phyloP scores from a whole-genome alignment of 2,329 filamentous ascomycete species.

The Xylaria sp. region DNA sequence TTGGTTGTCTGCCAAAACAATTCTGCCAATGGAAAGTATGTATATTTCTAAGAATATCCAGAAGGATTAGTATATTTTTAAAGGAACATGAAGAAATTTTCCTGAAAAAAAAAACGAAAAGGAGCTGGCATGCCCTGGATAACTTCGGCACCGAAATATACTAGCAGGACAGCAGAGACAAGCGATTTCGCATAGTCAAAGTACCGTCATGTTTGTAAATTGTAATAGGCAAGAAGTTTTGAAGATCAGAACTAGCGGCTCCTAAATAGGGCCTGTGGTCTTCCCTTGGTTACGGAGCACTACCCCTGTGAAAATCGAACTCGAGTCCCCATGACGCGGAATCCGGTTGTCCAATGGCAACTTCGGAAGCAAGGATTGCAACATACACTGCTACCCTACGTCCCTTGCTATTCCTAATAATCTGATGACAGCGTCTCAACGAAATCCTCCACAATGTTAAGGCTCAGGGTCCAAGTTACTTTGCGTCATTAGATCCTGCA shows the following conservation, averaged over 20 bases:
- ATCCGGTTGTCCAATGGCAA: slow-evolving; percentile 30
- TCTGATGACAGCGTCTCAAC: slow-evolving; percentile 12
- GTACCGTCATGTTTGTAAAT: background rate
- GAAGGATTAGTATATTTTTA: background rate
- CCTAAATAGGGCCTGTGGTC: background rate
- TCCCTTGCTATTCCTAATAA: slow-evolving; percentile 25
- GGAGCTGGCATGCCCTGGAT: background rate
- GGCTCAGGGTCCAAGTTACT: slow-evolving; percentile 20
- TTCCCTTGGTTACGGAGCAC: background rate
- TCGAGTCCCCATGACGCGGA: slow-evolving; percentile 20
- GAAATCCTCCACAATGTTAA: slow-evolving; percentile 5
- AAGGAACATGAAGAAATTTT: background rate
- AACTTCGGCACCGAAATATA: background rate
- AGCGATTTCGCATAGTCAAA: background rate
- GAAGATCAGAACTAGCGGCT: slow-evolving; percentile 6
- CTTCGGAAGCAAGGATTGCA: slow-evolving; percentile 31
- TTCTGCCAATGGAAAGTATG: background rate
- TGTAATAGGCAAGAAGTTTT: slow-evolving; percentile 9
- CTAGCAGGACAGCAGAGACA: background rate
- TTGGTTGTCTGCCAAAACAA: background rate
- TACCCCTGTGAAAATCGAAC: slow-evolving; percentile 6
- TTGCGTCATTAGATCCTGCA: slow-evolving; percentile 31
- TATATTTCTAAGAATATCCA: slow-evolving; percentile 2
- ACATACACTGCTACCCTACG: slow-evolving; percentile 15
- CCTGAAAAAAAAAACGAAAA: background rate